These are phyloP conservation scores for Globisporangium lucens DNA, from an alignment of 352 stramenopile genomes.

Conservation along the genomic window DNA sequence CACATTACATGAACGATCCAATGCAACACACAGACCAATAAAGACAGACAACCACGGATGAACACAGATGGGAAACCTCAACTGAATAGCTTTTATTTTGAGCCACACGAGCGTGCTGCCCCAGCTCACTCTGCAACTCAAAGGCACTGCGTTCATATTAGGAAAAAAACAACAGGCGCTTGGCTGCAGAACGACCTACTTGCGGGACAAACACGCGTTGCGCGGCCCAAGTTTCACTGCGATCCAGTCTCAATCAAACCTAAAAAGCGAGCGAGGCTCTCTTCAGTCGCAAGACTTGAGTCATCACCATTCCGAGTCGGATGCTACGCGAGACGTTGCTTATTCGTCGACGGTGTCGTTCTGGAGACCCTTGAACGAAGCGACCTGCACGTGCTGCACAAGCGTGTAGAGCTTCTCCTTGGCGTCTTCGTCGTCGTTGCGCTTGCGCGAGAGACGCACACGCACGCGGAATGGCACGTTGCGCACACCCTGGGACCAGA, in stretches of 20 bases:
- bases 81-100: constrained; percentile 21
- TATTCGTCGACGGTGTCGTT: constrained; percentile 95
- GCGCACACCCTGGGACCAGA: constrained; percentile 97
- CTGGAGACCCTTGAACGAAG: constrained; percentile 95
- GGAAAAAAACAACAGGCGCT: constrained; percentile 1
- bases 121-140: neutral
- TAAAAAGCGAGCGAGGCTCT: constrained; percentile 5
- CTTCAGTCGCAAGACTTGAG: constrained; percentile 1
- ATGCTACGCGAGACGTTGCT: constrained; percentile 19
- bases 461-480: constrained; percentile 97
- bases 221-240: neutral
- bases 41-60: neutral
- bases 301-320: constrained; percentile 7
- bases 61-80: constrained; percentile 19
- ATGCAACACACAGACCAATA: neutral
- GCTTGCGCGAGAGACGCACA: constrained; percentile 97
- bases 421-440: constrained; percentile 99
- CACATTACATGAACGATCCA: neutral
- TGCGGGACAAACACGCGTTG: neutral
- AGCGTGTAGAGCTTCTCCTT: constrained; percentile 99
- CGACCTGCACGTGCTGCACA: constrained; percentile 96
- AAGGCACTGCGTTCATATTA: constrained; percentile 7
- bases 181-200: neutral
- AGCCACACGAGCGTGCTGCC: no score
- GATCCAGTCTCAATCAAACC: constrained; percentile 14